These are phyloP conservation scores for Trichoderma citrinoviride DNA, from an alignment of 2,329 filamentous ascomycete species.

Conservation along the genomic window DNA sequence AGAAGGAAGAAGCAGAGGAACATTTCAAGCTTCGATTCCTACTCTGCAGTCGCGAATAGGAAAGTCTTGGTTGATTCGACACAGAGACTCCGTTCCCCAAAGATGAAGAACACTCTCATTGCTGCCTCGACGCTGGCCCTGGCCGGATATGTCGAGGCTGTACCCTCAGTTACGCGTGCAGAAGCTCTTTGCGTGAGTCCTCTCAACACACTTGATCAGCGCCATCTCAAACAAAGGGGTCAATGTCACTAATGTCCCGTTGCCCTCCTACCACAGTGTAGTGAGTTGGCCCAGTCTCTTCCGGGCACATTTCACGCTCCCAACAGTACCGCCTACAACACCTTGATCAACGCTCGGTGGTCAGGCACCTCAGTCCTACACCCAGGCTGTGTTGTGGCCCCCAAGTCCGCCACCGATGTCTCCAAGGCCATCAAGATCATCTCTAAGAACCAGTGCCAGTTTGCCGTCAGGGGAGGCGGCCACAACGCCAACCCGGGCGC, in stretches of 20 bases:
- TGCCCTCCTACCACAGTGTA: not conserved
- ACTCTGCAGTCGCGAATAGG: not conserved
- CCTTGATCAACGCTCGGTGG: conserved; percentile 4
- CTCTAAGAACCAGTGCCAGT: not conserved
- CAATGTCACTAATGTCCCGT: not conserved
- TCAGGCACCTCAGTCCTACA: conserved; percentile 14
- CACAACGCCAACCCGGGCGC: conserved; percentile 43
- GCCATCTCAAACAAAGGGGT: too few species aligned
- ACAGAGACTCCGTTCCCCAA: too few species aligned
- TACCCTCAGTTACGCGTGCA: not conserved
- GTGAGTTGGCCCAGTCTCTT: not conserved
- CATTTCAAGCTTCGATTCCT: too few species aligned
- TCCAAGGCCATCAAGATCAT: conserved; percentile 7
- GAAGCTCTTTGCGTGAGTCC: not conserved
- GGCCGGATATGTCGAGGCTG: not conserved
- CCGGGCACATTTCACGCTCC: not conserved
- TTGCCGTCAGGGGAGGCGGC: conserved; percentile 44
- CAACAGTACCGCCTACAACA: not conserved
- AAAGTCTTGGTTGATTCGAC: too few species aligned
- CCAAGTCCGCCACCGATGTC: conserved; percentile 7
- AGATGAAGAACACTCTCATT: not conserved
- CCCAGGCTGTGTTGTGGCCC: conserved; percentile 1
- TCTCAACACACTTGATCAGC: not conserved
- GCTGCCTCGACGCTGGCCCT: not conserved
- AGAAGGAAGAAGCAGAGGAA: too few species aligned